Evolutionary conservation across 176 grass and related monocot genomes (phyloP).

Genomic region (Musa itinerans): DNA sequence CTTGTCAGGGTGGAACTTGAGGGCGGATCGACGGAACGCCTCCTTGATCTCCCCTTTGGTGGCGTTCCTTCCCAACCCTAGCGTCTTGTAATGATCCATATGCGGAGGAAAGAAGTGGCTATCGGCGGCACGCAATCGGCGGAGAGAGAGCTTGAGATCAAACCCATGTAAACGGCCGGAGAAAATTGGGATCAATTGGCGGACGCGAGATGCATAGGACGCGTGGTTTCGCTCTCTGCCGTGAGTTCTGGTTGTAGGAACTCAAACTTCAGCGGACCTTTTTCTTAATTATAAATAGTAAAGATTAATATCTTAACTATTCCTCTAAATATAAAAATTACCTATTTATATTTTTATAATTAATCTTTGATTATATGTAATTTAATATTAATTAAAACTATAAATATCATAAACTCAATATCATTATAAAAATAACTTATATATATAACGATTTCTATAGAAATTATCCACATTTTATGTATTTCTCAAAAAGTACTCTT

Average conservation of each 20-base stretch:
- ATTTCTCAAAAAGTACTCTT: no score
- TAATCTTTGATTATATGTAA: no score
- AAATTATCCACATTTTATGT: no score
- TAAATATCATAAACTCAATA: no score
- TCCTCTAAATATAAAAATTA: no score
- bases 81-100: constrained; percentile 53
- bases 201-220: neutral
- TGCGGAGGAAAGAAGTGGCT: neutral
- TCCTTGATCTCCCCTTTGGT: constrained; percentile 69
- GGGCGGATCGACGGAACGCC: constrained; percentile 47
- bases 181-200: neutral
- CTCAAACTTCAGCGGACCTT: no score
- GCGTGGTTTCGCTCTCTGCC: neutral
- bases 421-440: no score
- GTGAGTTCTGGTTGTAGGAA: neutral
- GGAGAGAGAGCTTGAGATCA: neutral
- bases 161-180: neutral
- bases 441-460: no score
- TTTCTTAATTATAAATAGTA: no score
- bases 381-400: no score
- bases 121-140: neutral
- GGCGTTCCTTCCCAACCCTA: constrained; percentile 38
- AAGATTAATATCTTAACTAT: no score
- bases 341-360: no score
- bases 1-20: constrained; percentile 57